These are phyloP conservation scores for Boletellus sp. DNA, from an alignment of 1,284 basidiomycete genomes.

Conservation along the genomic window DNA sequence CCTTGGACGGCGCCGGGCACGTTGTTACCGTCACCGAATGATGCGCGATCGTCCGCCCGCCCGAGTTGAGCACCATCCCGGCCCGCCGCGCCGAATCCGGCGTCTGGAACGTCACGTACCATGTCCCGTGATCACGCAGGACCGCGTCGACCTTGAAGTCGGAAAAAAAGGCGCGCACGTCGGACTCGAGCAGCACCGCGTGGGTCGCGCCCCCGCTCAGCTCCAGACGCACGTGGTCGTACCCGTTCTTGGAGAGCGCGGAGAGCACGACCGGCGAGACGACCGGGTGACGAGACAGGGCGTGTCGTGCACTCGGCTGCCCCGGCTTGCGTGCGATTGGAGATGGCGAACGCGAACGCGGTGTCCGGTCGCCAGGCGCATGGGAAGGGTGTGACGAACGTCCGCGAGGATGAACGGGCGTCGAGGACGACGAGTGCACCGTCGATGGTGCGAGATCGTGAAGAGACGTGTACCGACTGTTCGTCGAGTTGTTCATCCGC, in stretches of 20 bases:
- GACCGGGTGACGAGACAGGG: conserved; percentile 35
- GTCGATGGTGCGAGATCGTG: conserved; percentile 21
- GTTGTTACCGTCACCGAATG: conserved; percentile 57
- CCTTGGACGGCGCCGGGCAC: conserved; percentile 47
- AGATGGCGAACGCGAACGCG: conserved; percentile 45
- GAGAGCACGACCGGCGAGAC: conserved; percentile 52
- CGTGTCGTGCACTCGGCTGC: conserved; percentile 31
- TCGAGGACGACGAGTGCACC: conserved; percentile 28
- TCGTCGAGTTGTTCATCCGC: conserved; percentile 27
- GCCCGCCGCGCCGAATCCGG: conserved; percentile 60
- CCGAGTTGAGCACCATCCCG: conserved; percentile 50
- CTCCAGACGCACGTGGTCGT: conserved; percentile 62
- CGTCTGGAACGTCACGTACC: conserved; percentile 69
- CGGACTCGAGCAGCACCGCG: conserved; percentile 54
- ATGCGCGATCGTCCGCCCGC: conserved; percentile 51
- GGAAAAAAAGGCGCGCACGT: conserved; percentile 57
- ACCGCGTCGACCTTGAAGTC: conserved; percentile 68
- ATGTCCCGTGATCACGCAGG: conserved; percentile 60
- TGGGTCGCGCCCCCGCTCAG: conserved; percentile 46
- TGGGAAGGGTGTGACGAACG: conserved; percentile 23
- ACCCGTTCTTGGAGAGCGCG: conserved; percentile 56
- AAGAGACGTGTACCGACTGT: conserved; percentile 18
- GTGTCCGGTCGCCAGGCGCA: conserved; percentile 17
- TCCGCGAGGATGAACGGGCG: conserved; percentile 25
- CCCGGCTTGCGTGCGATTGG: conserved; percentile 41